These are phyloP conservation scores for Phytophthora rubi DNA, from an alignment of 352 stramenopile genomes.

Conservation along the genomic window DNA sequence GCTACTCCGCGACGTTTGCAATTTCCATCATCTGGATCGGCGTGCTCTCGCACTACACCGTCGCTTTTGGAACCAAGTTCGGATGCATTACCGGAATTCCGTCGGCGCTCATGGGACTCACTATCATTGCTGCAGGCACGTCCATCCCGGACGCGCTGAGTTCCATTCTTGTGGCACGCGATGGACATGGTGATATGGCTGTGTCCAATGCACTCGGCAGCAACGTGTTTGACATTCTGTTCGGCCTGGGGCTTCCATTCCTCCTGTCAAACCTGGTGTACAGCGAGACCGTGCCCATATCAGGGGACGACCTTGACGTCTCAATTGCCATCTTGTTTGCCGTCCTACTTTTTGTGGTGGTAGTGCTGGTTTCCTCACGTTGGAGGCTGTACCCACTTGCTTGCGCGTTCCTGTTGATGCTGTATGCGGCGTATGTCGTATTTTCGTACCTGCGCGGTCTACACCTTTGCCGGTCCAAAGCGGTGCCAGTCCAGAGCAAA, in stretches of 20 bases:
- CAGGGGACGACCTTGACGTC: constrained; percentile 57
- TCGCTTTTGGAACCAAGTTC: constrained; percentile 66
- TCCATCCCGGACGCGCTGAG: constrained; percentile 84
- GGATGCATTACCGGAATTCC: constrained; percentile 74
- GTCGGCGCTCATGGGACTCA: constrained; percentile 79
- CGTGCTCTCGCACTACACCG: constrained; percentile 74
- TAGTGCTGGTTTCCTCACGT: constrained; percentile 51
- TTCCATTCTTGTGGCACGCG: constrained; percentile 81
- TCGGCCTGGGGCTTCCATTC: constrained; percentile 80
- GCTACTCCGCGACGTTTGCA: constrained; percentile 64
- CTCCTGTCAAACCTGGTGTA: constrained; percentile 83
- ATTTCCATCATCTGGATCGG: constrained; percentile 79
- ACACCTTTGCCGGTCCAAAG: too few species aligned
- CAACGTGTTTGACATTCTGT: constrained; percentile 88
- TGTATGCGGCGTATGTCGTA: constrained; percentile 66
- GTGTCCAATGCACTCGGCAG: constrained; percentile 86
- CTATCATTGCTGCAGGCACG: constrained; percentile 79
- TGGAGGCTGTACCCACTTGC: constrained; percentile 58
- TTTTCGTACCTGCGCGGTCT: constrained; percentile 66
- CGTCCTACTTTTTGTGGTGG: constrained; percentile 62
- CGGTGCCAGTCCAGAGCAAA: too few species aligned
- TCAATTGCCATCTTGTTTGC: constrained; percentile 74
- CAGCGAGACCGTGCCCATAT: constrained; percentile 52
- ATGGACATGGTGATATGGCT: constrained; percentile 81
- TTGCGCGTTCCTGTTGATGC: constrained; percentile 47